Base-by-base conservation (phyloP, 176 grass and related monocot species). In the Thalia dealbata region DNA sequence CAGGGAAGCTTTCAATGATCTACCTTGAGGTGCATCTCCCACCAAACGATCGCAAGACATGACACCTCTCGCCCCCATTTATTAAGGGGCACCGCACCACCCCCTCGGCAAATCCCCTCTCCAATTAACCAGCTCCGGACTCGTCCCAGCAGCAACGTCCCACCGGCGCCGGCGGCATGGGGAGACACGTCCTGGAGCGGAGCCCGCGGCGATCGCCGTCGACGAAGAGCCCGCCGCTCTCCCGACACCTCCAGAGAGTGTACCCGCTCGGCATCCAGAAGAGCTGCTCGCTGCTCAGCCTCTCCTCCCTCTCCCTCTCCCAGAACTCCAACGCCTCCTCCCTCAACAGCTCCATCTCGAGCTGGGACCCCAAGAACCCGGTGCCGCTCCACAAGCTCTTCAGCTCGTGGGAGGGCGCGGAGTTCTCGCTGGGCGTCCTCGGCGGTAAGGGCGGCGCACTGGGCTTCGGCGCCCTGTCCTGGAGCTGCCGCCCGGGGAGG, bases 311-410 rank as follows among this genome's bases (percentile, higher is more conserved):
- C 50, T 99, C 95, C 3, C 64, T 99, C 44, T 99, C 95, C 16
- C 95, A 99, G 74, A 99, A 93, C 77, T 99, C 95, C 63, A 93
- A 92, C 54, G 95, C 90, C 71, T 99, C 95, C 2, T 99, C 95
- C 3, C 75, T 93, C n/a, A 88, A 89, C 46, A 95, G 95, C 74
- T 99, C 95, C 6, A 87, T 93, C 75, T 85, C 77, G 21, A 91
- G 90, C 77, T 99, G 95, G 95, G 95, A 99, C 76, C 82, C 81
- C 5, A 99, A 99, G 83, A 88, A 86, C 41, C 83, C 88, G 2
- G 75, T 88, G 1, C 70, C 77, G 10, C 65, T 99, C 19, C 91
- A 73, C 19, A 84, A 85, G 3, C 84, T 89, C 38, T 75, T 82
- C 32, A 73, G 80, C 77, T 83, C 83, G 14, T 93, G 91, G 75